A percentile compares a stretch with the other conserved stretches of the same genome.
Conservation (phyloP, 2,329 filamentous ascomycete species). For the Neonectria hederae region DNA sequence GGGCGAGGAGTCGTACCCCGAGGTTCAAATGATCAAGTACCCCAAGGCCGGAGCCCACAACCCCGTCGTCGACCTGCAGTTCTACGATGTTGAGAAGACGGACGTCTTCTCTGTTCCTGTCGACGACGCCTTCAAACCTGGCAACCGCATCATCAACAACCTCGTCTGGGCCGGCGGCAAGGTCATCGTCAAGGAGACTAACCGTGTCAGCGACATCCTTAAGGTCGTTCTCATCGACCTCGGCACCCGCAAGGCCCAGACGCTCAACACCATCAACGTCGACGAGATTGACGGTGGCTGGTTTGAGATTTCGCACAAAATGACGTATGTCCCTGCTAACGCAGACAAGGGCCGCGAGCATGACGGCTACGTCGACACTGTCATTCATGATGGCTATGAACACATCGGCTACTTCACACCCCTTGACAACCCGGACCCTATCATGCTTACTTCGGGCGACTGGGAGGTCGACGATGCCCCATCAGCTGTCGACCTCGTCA, state of each 20-base stretch:
- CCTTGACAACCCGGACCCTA: slow-evolving; percentile 81
- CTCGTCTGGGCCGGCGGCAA: slow-evolving; percentile 89
- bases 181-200: slow-evolving; percentile 89
- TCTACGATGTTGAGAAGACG: slow-evolving; percentile 83
- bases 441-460: slow-evolving; percentile 84
- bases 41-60: slow-evolving; percentile 96
- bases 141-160: slow-evolving; percentile 90
- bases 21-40: slow-evolving; percentile 93
- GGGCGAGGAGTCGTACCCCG: slow-evolving; percentile 89
- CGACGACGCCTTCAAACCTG: slow-evolving; percentile 78
- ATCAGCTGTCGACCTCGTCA: slow-evolving; percentile 82
- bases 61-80: slow-evolving; percentile 85
- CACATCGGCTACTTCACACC: slow-evolving; percentile 95
- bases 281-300: slow-evolving; percentile 91
- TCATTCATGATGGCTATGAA: slow-evolving; percentile 87
- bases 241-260: slow-evolving; percentile 74
- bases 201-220: slow-evolving; percentile 91
- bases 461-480: slow-evolving; percentile 94
- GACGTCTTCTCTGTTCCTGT: slow-evolving; percentile 85
- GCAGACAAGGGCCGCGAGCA: slow-evolving; percentile 76
- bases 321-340: slow-evolving; percentile 87
- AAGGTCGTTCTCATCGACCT: slow-evolving; percentile 89
- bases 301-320: slow-evolving; percentile 93
- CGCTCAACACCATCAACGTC: slow-evolving; percentile 82
- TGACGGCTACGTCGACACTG: slow-evolving; percentile 92